These are phyloP conservation scores for Cercospora sojina DNA, from an alignment of 2,329 filamentous ascomycete genomes.

Conservation along the genomic window DNA sequence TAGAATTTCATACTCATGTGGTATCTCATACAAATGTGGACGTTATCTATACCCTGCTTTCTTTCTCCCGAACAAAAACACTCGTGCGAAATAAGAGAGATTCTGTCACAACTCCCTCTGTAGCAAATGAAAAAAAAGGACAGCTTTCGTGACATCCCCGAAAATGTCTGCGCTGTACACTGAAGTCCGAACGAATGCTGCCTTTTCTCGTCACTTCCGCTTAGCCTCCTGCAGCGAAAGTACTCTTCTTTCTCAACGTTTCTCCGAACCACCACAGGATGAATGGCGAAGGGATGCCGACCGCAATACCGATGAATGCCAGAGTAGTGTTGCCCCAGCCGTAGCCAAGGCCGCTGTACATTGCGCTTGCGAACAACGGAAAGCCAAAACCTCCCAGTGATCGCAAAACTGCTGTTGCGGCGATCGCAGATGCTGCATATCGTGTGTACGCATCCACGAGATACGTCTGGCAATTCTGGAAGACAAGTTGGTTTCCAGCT, in stretches of 20 bases:
- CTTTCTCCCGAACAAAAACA: background rate
- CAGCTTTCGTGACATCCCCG: background rate
- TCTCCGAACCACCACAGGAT: constrained; percentile 46
- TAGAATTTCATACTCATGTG: constrained; percentile 4
- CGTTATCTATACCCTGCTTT: background rate
- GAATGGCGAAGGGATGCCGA: constrained; percentile 54
- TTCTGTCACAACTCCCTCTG: background rate
- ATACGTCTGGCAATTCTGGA: constrained; percentile 62
- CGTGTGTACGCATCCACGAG: constrained; percentile 57
- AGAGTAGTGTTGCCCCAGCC: constrained; percentile 57
- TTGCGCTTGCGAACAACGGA: constrained; percentile 58
- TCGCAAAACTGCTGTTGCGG: constrained; percentile 56
- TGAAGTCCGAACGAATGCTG: background rate
- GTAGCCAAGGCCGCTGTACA: constrained; percentile 50
- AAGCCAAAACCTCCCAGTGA: constrained; percentile 59
- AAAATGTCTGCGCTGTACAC: background rate
- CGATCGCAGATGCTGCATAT: constrained; percentile 52
- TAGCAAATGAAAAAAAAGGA: background rate
- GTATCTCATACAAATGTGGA: background rate
- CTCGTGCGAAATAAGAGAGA: background rate
- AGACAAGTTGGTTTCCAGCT: constrained; percentile 56
- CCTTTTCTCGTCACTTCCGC: background rate
- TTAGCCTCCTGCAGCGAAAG: constrained; percentile 38
- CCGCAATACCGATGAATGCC: constrained; percentile 54
- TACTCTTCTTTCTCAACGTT: constrained; percentile 39